Evolutionary conservation across 2,329 filamentous ascomycete genomes (phyloP).

Genomic region (Aspergillus ibericus): DNA sequence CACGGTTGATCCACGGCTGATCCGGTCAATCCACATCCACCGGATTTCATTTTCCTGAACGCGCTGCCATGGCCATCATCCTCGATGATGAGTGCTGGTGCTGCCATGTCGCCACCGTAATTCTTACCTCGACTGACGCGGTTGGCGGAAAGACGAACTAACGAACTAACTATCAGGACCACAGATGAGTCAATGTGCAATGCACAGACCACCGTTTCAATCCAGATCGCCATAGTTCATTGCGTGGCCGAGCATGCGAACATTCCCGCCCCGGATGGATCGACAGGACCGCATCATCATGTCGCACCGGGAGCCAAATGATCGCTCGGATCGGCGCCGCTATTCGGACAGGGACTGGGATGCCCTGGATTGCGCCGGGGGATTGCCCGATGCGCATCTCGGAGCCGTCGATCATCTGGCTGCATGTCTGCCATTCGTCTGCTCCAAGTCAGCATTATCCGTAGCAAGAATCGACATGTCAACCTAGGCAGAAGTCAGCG

Average conservation of each 20-base stretch:
- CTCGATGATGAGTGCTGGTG: not conserved
- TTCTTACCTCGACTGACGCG: not conserved
- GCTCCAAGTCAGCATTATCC: not conserved
- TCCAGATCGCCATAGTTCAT: not conserved
- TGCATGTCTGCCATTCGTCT: not conserved
- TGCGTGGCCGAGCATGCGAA: not conserved
- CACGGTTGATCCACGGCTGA: conserved; percentile 3
- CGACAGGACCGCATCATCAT: not conserved
- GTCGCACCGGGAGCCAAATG: not conserved
- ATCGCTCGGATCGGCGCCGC: not conserved
- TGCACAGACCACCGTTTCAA: not conserved
- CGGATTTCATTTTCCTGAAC: conserved; percentile 1
- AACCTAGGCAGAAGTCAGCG: not conserved
- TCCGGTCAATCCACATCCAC: not conserved
- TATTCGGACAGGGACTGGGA: not conserved
- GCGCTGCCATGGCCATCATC: not conserved
- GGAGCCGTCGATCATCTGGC: not conserved
- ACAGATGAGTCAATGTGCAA: not conserved
- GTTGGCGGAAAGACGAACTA: too few species aligned
- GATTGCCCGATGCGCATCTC: not conserved
- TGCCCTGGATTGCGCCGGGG: not conserved
- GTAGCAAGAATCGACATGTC: not conserved
- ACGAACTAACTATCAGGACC: too few species aligned
- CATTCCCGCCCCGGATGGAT: not conserved
- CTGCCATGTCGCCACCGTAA: not conserved